A percentile compares a stretch with the other conserved stretches of the same genome.
Evolutionary conservation across 2,329 filamentous ascomycete species (phyloP).

Genomic region (Stylonectria norvegica): DNA sequence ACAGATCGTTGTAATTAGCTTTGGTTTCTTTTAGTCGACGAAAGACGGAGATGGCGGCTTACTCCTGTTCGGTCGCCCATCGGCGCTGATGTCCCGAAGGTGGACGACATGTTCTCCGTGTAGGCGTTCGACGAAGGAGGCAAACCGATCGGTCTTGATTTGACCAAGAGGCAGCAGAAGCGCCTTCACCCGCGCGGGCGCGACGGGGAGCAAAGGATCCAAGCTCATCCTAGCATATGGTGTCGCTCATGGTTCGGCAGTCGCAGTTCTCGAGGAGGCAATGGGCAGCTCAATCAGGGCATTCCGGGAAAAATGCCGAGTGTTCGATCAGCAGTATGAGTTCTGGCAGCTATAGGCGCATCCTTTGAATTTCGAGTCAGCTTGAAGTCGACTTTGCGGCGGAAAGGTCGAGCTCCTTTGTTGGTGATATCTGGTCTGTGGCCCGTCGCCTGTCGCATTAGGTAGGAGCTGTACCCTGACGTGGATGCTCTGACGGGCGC

Average conservation of each 20-base stretch:
- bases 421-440: neutral
- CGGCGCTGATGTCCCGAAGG: conserved; percentile 80
- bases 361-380: conserved; percentile 17
- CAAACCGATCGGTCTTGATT: conserved; percentile 78
- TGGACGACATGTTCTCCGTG: conserved; percentile 77
- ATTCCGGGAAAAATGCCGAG: conserved; percentile 12
- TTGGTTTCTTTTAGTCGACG: neutral
- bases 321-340: conserved; percentile 4
- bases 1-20: conserved; percentile 19
- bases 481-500: conserved; percentile 8
- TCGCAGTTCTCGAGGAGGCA: too few species aligned
- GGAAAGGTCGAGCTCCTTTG: neutral
- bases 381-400: conserved; percentile 19
- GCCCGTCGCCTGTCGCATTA: conserved; percentile 21
- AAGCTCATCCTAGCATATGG: conserved; percentile 69
- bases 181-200: conserved; percentile 85
- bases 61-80: conserved; percentile 84
- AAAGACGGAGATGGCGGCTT: too few species aligned
- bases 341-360: conserved; percentile 14
- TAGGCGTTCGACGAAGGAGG: conserved; percentile 73
- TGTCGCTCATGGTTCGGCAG: too few species aligned
- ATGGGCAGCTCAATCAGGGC: conserved; percentile 15
- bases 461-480: conserved; percentile 22
- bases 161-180: conserved; percentile 82
- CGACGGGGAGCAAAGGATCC: conserved; percentile 86